Evolutionary conservation across 2,329 filamentous ascomycete genomes (phyloP).

Genomic region (Diaporthe batatas): DNA sequence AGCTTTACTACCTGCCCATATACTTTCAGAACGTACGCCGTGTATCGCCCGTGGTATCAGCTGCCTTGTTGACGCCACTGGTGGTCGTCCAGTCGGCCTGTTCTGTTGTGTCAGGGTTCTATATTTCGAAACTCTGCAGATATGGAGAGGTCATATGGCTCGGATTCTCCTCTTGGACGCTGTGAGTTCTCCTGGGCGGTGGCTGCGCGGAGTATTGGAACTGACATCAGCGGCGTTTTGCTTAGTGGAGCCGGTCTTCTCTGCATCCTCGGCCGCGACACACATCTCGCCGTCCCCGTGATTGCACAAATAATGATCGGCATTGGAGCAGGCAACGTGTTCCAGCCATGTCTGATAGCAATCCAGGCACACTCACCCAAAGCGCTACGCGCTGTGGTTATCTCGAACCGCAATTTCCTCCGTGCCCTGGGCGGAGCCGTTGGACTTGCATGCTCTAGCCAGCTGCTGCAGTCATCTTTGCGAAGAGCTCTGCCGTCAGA

Average conservation of each 20-base stretch:
- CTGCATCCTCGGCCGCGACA: conserved; percentile 47
- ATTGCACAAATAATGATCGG: conserved; percentile 52
- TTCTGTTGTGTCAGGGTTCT: conserved; percentile 61
- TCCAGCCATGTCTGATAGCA: conserved; percentile 55
- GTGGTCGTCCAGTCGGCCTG: conserved; percentile 57
- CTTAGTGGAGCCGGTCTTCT: conserved; percentile 52
- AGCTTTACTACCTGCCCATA: conserved; percentile 67
- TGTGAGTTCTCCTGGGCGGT: conserved; percentile 45
- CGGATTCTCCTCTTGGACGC: conserved; percentile 26
- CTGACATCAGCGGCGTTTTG: conserved; percentile 25
- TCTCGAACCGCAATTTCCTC: conserved; percentile 55
- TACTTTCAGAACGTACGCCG: conserved; percentile 65
- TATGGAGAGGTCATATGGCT: conserved; percentile 67
- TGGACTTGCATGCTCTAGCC: conserved; percentile 46
- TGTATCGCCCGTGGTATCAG: conserved; percentile 53
- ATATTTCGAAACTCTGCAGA: conserved; percentile 63
- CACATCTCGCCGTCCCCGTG: conserved; percentile 48
- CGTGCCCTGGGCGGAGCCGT: conserved; percentile 54
- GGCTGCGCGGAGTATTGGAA: neutral
- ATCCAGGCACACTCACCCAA: conserved; percentile 54
- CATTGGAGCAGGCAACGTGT: conserved; percentile 51
- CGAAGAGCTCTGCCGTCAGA: conserved; percentile 8
- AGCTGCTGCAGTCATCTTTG: conserved; percentile 27
- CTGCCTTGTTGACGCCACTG: conserved; percentile 61
- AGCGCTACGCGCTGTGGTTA: conserved; percentile 55